Evolutionary conservation across 2,329 filamentous ascomycete species (phyloP).

Genomic region (Chalaropsis thielavioides): DNA sequence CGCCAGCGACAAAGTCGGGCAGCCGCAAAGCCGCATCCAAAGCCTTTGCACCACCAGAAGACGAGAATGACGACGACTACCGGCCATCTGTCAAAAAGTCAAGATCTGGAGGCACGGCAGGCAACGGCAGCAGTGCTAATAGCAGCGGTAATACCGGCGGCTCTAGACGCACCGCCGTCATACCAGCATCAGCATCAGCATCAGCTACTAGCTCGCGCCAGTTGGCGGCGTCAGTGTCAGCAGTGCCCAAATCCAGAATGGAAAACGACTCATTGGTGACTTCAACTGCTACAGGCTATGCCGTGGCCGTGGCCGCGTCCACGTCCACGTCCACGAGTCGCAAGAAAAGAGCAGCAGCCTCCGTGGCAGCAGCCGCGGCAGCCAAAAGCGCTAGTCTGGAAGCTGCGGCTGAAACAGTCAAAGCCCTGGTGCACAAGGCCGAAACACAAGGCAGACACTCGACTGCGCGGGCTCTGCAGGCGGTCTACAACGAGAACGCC

Average conservation of each 20-base stretch:
- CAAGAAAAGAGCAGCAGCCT: conserved; percentile 14
- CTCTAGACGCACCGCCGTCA: neutral
- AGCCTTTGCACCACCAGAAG: conserved; percentile 1
- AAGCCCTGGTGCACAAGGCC: conserved; percentile 44
- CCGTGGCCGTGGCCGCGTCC: conserved; percentile 2
- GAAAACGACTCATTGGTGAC: neutral
- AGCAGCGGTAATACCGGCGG: conserved; percentile 20
- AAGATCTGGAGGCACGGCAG: neutral
- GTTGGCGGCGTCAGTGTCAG: neutral
- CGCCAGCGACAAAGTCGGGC: conserved; percentile 5
- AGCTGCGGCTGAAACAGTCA: conserved; percentile 25
- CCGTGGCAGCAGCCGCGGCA: conserved; percentile 17
- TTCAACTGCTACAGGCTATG: conserved; percentile 6
- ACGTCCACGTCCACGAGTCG: neutral
- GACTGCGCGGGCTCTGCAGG: conserved; percentile 47
- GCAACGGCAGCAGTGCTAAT: conserved; percentile 16
- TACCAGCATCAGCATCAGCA: conserved; percentile 9
- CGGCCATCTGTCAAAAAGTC: conserved; percentile 12
- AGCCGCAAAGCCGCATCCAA: neutral
- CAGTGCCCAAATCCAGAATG: neutral
- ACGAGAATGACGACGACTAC: conserved; percentile 13
- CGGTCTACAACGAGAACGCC: conserved; percentile 44
- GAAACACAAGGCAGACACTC: conserved; percentile 42
- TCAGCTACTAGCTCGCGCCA: conserved; percentile 1
- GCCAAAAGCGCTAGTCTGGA: conserved; percentile 13